These are phyloP conservation scores for Thoreauomyces humboldtii DNA, from an alignment of 192 early-diverging fungal species.

Conservation along the genomic window DNA sequence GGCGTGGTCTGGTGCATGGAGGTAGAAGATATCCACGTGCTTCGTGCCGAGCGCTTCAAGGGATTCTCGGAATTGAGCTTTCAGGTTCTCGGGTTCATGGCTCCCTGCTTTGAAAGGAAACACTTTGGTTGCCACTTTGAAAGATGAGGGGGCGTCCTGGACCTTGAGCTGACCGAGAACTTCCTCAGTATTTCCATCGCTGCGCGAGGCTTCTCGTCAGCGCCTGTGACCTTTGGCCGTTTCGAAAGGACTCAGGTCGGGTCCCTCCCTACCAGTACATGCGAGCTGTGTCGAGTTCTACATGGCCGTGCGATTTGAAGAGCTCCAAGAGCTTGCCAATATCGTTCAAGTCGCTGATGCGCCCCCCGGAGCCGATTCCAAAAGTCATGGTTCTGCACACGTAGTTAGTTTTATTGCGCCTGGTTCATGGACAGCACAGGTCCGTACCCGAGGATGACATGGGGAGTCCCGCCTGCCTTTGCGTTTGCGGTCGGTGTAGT, in stretches of 20 bases:
- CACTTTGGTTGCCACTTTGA: constrained; percentile 56
- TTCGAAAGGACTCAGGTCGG: no score
- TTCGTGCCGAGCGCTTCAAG: constrained; percentile 44
- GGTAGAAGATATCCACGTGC: constrained; percentile 61
- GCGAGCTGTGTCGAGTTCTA: constrained; percentile 47
- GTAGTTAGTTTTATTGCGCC: no score
- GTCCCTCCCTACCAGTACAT: constrained; percentile 44
- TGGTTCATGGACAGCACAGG: no score
- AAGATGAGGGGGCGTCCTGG: constrained; percentile 13
- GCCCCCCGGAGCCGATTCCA: constrained; percentile 40
- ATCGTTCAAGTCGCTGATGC: constrained; percentile 37
- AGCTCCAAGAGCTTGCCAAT: constrained; percentile 40
- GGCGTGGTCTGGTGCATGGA: constrained; percentile 58
- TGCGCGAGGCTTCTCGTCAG: no score
- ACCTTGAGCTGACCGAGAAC: constrained; percentile 35
- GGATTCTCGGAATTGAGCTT: constrained; percentile 35
- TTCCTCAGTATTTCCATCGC: constrained; percentile 60
- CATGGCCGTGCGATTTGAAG: constrained; percentile 37
- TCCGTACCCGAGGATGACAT: no score
- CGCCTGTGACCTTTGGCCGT: no score
- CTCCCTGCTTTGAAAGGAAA: constrained; percentile 43
- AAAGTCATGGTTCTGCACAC: constrained; percentile 20
- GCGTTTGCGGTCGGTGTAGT: no score
- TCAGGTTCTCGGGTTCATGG: constrained; percentile 39
- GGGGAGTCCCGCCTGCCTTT: no score